Evolutionary conservation across 805 yeast genomes (phyloP).

Genomic region (Yamadazyma philogaea): DNA sequence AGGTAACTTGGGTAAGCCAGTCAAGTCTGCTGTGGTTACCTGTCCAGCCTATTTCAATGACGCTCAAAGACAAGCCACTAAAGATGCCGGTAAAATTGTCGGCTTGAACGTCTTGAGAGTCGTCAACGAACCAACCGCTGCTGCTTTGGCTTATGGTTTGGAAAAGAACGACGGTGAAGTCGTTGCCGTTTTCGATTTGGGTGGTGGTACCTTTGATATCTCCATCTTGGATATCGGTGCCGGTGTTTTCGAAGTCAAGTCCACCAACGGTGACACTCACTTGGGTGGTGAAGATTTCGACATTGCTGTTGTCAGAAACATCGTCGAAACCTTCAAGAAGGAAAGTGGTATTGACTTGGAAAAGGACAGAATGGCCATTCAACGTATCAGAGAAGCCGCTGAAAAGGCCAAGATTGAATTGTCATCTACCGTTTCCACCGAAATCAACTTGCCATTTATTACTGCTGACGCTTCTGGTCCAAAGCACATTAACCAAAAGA

Average conservation of each 20-base stretch:
- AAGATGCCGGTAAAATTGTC: slow-evolving; percentile 97
- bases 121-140: slow-evolving; percentile 89
- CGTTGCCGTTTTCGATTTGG: slow-evolving; percentile 94
- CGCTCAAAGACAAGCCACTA: slow-evolving; percentile 90
- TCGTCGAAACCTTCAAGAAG: slow-evolving; percentile 74
- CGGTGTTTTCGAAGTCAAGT: slow-evolving; percentile 97
- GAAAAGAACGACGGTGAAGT: slow-evolving; percentile 76
- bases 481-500: slow-evolving; percentile 70
- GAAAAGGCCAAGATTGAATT: slow-evolving; percentile 88
- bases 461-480: slow-evolving; percentile 85
- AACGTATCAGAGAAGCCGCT: slow-evolving; percentile 83
- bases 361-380: slow-evolving; percentile 72
- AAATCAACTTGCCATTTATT: slow-evolving; percentile 78
- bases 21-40: slow-evolving; percentile 85
- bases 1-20: slow-evolving; percentile 81
- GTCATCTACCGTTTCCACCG: slow-evolving; percentile 69
- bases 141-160: slow-evolving; percentile 92
- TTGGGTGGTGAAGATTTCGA: slow-evolving; percentile 93
- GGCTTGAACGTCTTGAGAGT: slow-evolving; percentile 89
- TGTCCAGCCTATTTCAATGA: slow-evolving; percentile 90
- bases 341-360: slow-evolving; percentile 65
- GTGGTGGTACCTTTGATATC: slow-evolving; percentile 99
- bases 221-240: slow-evolving; percentile 94
- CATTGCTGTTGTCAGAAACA: slow-evolving; percentile 79
- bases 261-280: slow-evolving; percentile 95